These are phyloP conservation scores for Trematosphaeria pertusa DNA, from an alignment of 2,329 filamentous ascomycete species.

Conservation along the genomic window DNA sequence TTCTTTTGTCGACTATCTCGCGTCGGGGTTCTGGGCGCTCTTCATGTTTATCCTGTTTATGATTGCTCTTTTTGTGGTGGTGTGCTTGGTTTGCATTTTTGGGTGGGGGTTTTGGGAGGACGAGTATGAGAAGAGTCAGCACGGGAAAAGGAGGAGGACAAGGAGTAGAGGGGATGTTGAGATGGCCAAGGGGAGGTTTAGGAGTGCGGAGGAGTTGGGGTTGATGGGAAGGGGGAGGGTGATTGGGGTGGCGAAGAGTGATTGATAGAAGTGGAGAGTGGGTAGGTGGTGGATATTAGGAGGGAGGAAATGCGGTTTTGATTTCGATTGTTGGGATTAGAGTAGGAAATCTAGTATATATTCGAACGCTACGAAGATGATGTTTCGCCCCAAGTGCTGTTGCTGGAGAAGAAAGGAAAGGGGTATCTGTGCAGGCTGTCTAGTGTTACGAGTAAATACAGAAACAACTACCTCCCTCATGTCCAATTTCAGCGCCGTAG, in stretches of 20 bases:
- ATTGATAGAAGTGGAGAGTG: slow-evolving; percentile 25
- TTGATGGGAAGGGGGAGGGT: slow-evolving; percentile 32
- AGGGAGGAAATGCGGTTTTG: not conserved
- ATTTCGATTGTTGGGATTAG: not conserved
- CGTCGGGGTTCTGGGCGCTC: slow-evolving; percentile 32
- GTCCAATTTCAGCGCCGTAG: no score
- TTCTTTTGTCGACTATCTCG: slow-evolving; percentile 25
- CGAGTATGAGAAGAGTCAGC: slow-evolving; percentile 38
- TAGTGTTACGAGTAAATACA: no score
- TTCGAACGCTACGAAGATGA: no score
- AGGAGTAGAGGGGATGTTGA: slow-evolving; percentile 23
- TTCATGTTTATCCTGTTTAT: slow-evolving; percentile 30
- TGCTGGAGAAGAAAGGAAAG: no score
- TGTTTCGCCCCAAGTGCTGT: no score
- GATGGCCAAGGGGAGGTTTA: slow-evolving; percentile 26
- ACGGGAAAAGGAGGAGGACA: slow-evolving; percentile 27
- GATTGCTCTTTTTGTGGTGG: slow-evolving; percentile 31
- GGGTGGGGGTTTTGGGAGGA: slow-evolving; percentile 31
- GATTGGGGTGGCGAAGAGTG: slow-evolving; percentile 42
- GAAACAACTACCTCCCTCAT: no score
- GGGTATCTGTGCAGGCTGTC: no score
- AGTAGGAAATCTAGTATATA: no score
- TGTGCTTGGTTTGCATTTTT: slow-evolving; percentile 36
- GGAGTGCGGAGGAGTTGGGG: slow-evolving; percentile 37
- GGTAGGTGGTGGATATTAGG: not conserved